These are phyloP conservation scores for Neoboletus magnificus DNA, from an alignment of 768 basidiomycete species.

Conservation along the genomic window DNA sequence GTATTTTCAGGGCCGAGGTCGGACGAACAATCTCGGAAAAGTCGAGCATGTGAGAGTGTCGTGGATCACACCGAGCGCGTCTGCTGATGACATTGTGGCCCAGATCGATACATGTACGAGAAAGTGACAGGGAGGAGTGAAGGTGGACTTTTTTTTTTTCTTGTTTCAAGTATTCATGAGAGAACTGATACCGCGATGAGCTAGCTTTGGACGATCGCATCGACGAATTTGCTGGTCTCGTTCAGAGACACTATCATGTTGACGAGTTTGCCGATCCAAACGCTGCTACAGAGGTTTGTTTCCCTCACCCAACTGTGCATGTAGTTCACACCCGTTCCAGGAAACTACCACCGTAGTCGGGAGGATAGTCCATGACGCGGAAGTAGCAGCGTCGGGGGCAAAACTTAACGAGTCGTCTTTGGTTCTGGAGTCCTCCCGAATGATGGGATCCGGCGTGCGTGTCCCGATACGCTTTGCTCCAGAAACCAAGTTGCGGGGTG, in stretches of 20 bases:
- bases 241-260: slow-evolving; percentile 66
- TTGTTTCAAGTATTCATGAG: neutral
- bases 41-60: slow-evolving; percentile 52
- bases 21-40: slow-evolving; percentile 35
- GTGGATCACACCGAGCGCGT: neutral
- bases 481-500: slow-evolving; percentile 62
- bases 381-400: slow-evolving; percentile 47
- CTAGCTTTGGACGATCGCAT: slow-evolving; percentile 83
- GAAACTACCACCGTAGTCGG: slow-evolving; percentile 70
- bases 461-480: slow-evolving; percentile 71
- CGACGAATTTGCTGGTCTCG: slow-evolving; percentile 76
- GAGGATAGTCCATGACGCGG: slow-evolving; percentile 67
- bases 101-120: slow-evolving; percentile 94
- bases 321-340: slow-evolving; percentile 31
- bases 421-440: slow-evolving; percentile 79
- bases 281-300: slow-evolving; percentile 49
- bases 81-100: neutral
- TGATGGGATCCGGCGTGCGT: slow-evolving; percentile 61
- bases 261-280: slow-evolving; percentile 76
- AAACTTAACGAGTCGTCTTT: slow-evolving; percentile 77
- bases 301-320: neutral
- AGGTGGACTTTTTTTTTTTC: slow-evolving; percentile 46
- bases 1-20: slow-evolving; percentile 29
- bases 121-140: slow-evolving; percentile 81
- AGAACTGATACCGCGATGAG: neutral